These are phyloP conservation scores for Berkeleyomyces basicola DNA, from an alignment of 2,329 filamentous ascomycete genomes.

Conservation along the genomic window DNA sequence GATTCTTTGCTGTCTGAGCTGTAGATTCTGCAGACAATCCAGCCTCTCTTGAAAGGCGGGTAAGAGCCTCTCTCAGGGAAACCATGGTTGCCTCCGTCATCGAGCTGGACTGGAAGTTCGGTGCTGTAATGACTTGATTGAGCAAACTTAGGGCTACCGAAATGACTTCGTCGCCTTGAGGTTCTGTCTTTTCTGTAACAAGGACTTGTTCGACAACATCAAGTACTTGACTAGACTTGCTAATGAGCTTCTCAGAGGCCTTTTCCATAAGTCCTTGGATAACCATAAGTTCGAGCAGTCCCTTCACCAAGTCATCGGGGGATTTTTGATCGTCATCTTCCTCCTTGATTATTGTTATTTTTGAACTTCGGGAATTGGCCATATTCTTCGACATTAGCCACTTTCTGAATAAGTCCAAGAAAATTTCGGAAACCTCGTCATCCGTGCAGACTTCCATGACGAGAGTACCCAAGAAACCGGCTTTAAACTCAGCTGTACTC, in stretches of 20 bases:
- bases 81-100: conserved; percentile 26
- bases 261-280: conserved; percentile 49
- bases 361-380: conserved; percentile 14
- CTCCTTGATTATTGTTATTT: conserved; percentile 20
- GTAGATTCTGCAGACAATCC: conserved; percentile 5
- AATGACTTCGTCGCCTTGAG: conserved; percentile 31
- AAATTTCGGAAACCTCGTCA: conserved; percentile 42
- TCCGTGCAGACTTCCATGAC: conserved; percentile 34
- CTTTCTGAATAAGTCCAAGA: conserved; percentile 39
- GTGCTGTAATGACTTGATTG: conserved; percentile 41
- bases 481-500: conserved; percentile 31
- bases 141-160: conserved; percentile 42
- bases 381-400: conserved; percentile 32
- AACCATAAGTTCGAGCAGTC: conserved; percentile 42
- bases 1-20: conserved; percentile 33
- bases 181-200: conserved; percentile 25
- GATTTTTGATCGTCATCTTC: conserved; percentile 15
- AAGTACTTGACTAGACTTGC: conserved; percentile 46
- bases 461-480: conserved; percentile 31
- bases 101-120: conserved; percentile 35
- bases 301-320: conserved; percentile 25
- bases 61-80: conserved; percentile 33
- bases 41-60: conserved; percentile 21
- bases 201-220: conserved; percentile 47
- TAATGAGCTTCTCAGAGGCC: conserved; percentile 45